Conservation (phyloP, 2,329 filamentous ascomycete genomes). For the Fusarium algeriense region DNA sequence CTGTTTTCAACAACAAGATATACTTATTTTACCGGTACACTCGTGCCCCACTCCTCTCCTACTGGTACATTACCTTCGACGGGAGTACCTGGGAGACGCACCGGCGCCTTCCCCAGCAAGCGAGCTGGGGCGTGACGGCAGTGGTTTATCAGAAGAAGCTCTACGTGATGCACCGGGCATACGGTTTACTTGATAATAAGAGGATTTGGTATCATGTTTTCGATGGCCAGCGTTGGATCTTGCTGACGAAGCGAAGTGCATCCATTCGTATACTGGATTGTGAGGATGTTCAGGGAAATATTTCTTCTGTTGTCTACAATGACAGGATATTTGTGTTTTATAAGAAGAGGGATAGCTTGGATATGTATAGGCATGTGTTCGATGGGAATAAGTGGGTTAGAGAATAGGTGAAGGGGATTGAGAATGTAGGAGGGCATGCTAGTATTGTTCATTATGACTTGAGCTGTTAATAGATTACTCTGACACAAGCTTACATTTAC, state of each 20-base stretch:
- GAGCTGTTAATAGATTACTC: too few species aligned
- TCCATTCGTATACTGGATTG: background rate
- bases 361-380: background rate
- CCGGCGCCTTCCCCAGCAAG: too few species aligned
- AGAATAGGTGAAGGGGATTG: background rate
- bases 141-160: too few species aligned
- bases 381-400: background rate
- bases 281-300: background rate
- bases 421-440: background rate
- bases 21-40: too few species aligned
- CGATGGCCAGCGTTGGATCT: background rate
- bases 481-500: too few species aligned
- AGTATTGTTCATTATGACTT: background rate
- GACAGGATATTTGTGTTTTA: background rate
- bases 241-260: background rate
- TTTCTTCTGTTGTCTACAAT: background rate
- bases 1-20: too few species aligned
- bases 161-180: too few species aligned
- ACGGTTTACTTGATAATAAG: fast-evolving
- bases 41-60: too few species aligned
- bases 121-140: too few species aligned
- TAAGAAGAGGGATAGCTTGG: background rate
- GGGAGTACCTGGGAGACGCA: too few species aligned
- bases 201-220: background rate
- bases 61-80: too few species aligned